Evolutionary conservation across 2,329 filamentous ascomycete genomes (phyloP).

Genomic region (Aspergillus ustus): DNA sequence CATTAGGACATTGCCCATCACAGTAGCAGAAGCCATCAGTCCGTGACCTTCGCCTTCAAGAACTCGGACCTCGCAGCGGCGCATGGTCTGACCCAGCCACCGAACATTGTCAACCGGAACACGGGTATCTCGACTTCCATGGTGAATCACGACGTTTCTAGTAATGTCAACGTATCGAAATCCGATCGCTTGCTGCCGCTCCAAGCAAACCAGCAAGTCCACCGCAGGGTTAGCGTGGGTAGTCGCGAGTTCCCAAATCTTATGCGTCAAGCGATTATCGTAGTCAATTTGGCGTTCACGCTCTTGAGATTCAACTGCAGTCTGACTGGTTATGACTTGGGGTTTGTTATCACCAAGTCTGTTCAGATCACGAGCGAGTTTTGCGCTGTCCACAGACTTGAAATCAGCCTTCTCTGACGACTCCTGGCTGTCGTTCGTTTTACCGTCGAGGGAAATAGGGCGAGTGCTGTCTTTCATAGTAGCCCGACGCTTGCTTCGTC

Average conservation of each 20-base stretch:
- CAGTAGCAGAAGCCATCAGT: slow-evolving; percentile 88
- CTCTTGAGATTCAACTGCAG: slow-evolving; percentile 32
- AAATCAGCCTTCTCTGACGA: slow-evolving; percentile 26
- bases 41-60: slow-evolving; percentile 92
- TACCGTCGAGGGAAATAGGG: slow-evolving; percentile 59
- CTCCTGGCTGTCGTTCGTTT: not conserved
- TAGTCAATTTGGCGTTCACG: slow-evolving; percentile 59
- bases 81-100: slow-evolving; percentile 95
- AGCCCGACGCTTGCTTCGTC: slow-evolving; percentile 64
- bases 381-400: slow-evolving; percentile 22
- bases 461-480: slow-evolving; percentile 41
- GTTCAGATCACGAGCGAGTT: slow-evolving; percentile 24
- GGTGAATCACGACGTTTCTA: slow-evolving; percentile 87
- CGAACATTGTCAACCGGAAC: slow-evolving; percentile 94
- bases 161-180: slow-evolving; percentile 98
- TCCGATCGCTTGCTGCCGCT: slow-evolving; percentile 86
- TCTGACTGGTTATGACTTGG: slow-evolving; percentile 12
- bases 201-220: slow-evolving; percentile 88
- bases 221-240: slow-evolving; percentile 91
- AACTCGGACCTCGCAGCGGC: slow-evolving; percentile 86
- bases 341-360: slow-evolving; percentile 21
- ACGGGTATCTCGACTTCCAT: slow-evolving; percentile 85
- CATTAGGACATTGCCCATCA: slow-evolving; percentile 93
- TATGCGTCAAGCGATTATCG: slow-evolving; percentile 83
- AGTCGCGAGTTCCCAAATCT: slow-evolving; percentile 93